Evolutionary conservation across 805 yeast species (phyloP), one percentile per base, ranked within the genome.

Genomic region (Wickerhamomyces mucosus): DNA sequence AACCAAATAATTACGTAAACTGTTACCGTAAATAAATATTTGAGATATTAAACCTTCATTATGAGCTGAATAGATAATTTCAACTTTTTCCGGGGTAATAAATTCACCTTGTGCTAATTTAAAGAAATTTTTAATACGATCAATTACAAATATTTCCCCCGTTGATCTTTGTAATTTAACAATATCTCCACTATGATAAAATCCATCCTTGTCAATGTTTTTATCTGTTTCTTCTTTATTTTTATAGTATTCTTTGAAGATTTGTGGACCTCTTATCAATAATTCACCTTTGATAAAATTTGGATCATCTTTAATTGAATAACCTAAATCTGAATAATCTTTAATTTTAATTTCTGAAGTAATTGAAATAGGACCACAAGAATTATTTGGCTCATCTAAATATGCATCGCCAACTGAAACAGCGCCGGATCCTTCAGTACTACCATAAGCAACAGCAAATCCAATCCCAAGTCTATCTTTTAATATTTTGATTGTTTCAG

Each of bases 101-200:
- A 73, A 76, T 52, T 65, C 70, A 13, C 71, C 71, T 41, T 65
- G 70, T 7, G 66, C 56, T 27, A 65, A 50, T 39, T 75, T 75
- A 64, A 75, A 75, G 56, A 75, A 75, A 53, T 75, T 76, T 63
- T 75, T 76, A 24, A 74, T 77, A 32, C 82, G 57, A 44, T 76
- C 83, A 42, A 75, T 63, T 31, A 75, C 71, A 38, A 47, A 60
- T 20, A 76, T 47, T 24, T 70, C 62, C 6, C 82, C 79, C 3
- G 58, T 50, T 0, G 55, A 46, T 2, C 35, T 29, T 28, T 61
- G 63, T 22, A 73, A 44, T 26, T 51, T 46, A 4, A 69, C 78
- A 43, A 73, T 65, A 43, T 74, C 80, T 18, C 77, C 77, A 3
- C 75, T 63, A 28, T 58, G 55, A 45, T 65, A 70, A 74, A 74